A percentile compares a stretch with the other conserved stretches of the same genome.
phyloP scores from a whole-genome alignment of 2,329 filamentous ascomycete genomes.

The Lasiodiplodia hormozganensis region DNA sequence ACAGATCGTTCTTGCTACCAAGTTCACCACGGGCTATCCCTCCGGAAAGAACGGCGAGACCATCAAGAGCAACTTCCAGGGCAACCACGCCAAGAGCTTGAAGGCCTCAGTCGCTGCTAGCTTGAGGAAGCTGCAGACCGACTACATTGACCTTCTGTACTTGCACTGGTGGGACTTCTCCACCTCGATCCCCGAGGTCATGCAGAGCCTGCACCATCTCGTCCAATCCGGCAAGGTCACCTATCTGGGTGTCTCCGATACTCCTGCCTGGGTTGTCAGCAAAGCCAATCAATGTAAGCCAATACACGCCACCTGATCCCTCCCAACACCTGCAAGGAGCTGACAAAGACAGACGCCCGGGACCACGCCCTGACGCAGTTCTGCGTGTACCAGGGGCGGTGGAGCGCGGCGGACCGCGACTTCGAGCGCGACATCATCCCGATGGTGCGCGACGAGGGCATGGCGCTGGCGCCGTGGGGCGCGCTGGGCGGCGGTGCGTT shows the following conservation, averaged over 20 bases:
- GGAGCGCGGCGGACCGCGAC: slow-evolving; percentile 51
- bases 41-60: slow-evolving; percentile 31
- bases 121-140: slow-evolving; percentile 65
- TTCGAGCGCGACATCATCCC: slow-evolving; percentile 56
- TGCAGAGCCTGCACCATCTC: slow-evolving; percentile 52
- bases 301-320: too few species aligned
- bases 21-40: slow-evolving; percentile 45
- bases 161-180: slow-evolving; percentile 53
- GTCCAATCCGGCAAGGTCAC: slow-evolving; percentile 51
- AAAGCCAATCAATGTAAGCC: slow-evolving; percentile 38
- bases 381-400: slow-evolving; percentile 51
- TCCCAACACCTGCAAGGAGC: not conserved
- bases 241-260: slow-evolving; percentile 54
- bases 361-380: slow-evolving; percentile 49
- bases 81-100: slow-evolving; percentile 49
- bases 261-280: slow-evolving; percentile 49
- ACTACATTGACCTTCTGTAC: slow-evolving; percentile 67
- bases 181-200: slow-evolving; percentile 52
- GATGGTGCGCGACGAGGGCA: slow-evolving; percentile 52
- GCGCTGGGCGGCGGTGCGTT: slow-evolving; percentile 51
- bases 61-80: slow-evolving; percentile 49
- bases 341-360: slow-evolving; percentile 42
- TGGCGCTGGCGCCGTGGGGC: slow-evolving; percentile 63
- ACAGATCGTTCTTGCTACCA: slow-evolving; percentile 50
- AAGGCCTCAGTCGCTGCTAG: slow-evolving; percentile 47